These are phyloP conservation scores for Jatropha multifida DNA, from an alignment of 441 rosid genomes.

Conservation along the genomic window DNA sequence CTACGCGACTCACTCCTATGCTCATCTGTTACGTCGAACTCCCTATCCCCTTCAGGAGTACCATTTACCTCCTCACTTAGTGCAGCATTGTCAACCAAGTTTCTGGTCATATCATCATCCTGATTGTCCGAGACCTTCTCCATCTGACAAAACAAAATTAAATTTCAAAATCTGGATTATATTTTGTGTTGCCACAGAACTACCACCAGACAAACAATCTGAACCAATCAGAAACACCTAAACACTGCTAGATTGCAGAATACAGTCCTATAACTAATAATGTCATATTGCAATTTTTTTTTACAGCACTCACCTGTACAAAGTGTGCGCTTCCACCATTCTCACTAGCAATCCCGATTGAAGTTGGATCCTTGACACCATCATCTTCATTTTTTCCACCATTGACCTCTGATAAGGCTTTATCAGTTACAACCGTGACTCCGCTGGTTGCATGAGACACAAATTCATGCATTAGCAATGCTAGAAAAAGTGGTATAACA, in stretches of 20 bases:
- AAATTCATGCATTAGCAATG: constrained; percentile 15
- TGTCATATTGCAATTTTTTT: neutral
- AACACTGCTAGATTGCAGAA: neutral
- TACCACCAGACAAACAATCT: neutral
- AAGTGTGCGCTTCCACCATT: constrained; percentile 51
- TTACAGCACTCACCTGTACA: constrained; percentile 45
- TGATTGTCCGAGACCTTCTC: constrained; percentile 36
- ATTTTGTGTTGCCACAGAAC: neutral
- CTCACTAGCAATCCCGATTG: constrained; percentile 49
- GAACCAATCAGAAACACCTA: neutral
- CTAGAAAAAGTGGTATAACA: neutral
- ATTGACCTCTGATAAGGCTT: constrained; percentile 28
- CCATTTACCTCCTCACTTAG: constrained; percentile 83
- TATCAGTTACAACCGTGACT: constrained; percentile 30
- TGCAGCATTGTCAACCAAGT: constrained; percentile 37
- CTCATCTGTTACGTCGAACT: constrained; percentile 36
- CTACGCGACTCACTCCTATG: constrained; percentile 35
- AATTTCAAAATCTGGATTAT: neutral
- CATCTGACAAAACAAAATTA: constrained; percentile 35
- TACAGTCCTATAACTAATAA: too few species aligned
- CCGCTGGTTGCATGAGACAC: constrained; percentile 38
- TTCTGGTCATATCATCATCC: constrained; percentile 44
- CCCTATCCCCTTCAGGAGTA: constrained; percentile 45
- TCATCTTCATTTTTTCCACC: constrained; percentile 41
- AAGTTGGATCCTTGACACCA: constrained; percentile 36